Conservation (phyloP, 1,139 yeast species). For the Yamadazyma sp. region DNA sequence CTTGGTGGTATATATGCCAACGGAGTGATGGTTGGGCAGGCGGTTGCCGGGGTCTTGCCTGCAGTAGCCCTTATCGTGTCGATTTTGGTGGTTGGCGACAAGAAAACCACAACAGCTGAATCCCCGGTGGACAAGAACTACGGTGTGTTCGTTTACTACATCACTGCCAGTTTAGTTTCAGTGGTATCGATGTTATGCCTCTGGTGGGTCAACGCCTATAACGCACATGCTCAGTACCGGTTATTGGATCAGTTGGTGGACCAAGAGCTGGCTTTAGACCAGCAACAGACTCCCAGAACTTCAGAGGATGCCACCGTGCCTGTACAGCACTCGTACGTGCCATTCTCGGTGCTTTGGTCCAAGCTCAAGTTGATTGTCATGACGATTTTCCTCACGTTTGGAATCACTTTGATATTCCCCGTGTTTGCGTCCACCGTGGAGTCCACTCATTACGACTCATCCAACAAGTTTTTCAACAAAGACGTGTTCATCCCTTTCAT, state of each 20-base stretch:
- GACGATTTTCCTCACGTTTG: conserved; percentile 73
- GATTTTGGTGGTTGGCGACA: conserved; percentile 43
- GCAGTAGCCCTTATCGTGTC: conserved; percentile 71
- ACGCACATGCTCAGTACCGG: conserved; percentile 22
- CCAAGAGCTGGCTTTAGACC: conserved; percentile 4
- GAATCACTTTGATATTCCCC: conserved; percentile 81
- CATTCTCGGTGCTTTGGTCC: conserved; percentile 51
- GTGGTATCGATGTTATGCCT: conserved; percentile 44
- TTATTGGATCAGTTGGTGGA: conserved; percentile 18
- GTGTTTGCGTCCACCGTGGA: conserved; percentile 79
- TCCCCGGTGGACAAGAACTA: conserved; percentile 37
- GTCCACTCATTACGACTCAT: conserved; percentile 43
- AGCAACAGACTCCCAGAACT: neutral
- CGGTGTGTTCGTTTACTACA: conserved; percentile 63
- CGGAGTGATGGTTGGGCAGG: conserved; percentile 93
- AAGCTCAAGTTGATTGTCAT: conserved; percentile 63
- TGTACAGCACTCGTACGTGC: conserved; percentile 30
- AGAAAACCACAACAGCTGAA: conserved; percentile 17
- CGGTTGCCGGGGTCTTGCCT: conserved; percentile 89
- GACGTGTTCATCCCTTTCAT: conserved; percentile 71
- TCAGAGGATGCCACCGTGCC: conserved; percentile 6
- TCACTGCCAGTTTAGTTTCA: conserved; percentile 68
- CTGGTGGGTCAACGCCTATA: conserved; percentile 29
- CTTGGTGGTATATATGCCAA: conserved; percentile 79
- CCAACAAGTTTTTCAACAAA: conserved; percentile 37